Evolutionary conservation across 2,329 filamentous ascomycete genomes (phyloP).

Genomic region (Helicocarpus griseus): DNA sequence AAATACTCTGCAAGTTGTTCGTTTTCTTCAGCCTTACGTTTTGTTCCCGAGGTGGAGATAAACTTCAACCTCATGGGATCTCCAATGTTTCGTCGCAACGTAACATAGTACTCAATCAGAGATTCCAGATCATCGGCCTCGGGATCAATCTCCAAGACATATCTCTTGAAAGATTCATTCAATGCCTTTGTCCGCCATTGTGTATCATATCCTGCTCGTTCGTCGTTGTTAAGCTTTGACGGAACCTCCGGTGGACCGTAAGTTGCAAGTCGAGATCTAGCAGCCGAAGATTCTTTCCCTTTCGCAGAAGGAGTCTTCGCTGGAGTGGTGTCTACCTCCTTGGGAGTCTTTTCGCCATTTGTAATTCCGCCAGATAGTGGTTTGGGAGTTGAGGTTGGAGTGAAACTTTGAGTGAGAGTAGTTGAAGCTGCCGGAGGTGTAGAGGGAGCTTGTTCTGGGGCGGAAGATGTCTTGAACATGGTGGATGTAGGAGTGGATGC

Average conservation of each 20-base stretch:
- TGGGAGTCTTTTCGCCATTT: constrained; percentile 7
- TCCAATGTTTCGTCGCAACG: constrained; percentile 20
- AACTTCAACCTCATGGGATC: constrained; percentile 16
- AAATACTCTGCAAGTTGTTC: not conserved
- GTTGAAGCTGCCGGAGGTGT: constrained; percentile 9
- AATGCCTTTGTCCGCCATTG: constrained; percentile 21
- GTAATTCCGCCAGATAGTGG: constrained; percentile 10
- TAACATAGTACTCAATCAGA: constrained; percentile 21
- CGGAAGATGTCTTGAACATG: constrained; percentile 21
- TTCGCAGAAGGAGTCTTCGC: not conserved
- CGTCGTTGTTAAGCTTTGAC: constrained; percentile 41
- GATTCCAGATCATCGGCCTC: constrained; percentile 18
- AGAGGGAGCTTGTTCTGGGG: constrained; percentile 15
- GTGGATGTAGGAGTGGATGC: not conserved
- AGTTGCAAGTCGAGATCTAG: constrained; percentile 1
- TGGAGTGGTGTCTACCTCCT: not conserved
- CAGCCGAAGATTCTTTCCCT: not conserved
- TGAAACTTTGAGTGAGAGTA: constrained; percentile 9
- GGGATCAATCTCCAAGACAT: constrained; percentile 19
- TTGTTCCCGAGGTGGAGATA: constrained; percentile 1
- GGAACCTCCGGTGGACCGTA: constrained; percentile 9
- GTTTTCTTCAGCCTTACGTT: not conserved
- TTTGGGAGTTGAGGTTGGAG: constrained; percentile 15
- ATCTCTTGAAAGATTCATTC: constrained; percentile 32
- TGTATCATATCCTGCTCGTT: constrained; percentile 40